Base-by-base conservation (phyloP, 306 rosid species). In the Lotus japonicus region DNA sequence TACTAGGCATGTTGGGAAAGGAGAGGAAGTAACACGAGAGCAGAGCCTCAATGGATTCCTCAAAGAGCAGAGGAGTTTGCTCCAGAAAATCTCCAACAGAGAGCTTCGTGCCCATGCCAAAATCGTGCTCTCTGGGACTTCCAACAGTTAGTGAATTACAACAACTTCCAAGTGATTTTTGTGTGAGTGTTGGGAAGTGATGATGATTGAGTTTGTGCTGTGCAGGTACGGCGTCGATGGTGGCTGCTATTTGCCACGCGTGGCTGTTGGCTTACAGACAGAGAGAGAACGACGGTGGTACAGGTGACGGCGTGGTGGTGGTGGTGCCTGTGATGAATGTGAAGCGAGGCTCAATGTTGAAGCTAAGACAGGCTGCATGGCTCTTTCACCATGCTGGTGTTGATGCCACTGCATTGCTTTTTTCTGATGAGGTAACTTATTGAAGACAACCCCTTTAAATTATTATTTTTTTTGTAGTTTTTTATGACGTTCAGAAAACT, bases 181-280 rank as follows among this genome's bases (percentile, higher is more conserved):
- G 35, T 10, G 5, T 36, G 9, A 49, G 44, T 62, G 56, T 21
- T 57, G 49, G 58, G 41, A 26, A 63, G 14, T 56, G 61, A 45
- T 39, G 42, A 38, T 57, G 13, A 54, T 31, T 65, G 28, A 50
- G 5, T 71, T 36, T 71, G n/a, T 51, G 19, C 26, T n/a, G 77
- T 83, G 72, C 61, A 89, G 95, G 95, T 74, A 84, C 96, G 5
- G 78, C 92, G 57, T 85, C 98, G 6, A 89, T 92, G 96, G 92
- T 84, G 63, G 89, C 96, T 1, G 89, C 95, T 5, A 79, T 92
- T 61, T 89, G 98, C 58, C 86, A 87, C 5, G 82, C 92, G 2
- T 92, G 96, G 96, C 73, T 92, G 7, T 57, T 84, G 81, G 84
- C 79, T 71, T 76, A 84, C 59, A 78, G 88, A 53, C 44, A 70